Conservation (phyloP, 1,284 basidiomycete genomes). For the Waitea zeae region DNA sequence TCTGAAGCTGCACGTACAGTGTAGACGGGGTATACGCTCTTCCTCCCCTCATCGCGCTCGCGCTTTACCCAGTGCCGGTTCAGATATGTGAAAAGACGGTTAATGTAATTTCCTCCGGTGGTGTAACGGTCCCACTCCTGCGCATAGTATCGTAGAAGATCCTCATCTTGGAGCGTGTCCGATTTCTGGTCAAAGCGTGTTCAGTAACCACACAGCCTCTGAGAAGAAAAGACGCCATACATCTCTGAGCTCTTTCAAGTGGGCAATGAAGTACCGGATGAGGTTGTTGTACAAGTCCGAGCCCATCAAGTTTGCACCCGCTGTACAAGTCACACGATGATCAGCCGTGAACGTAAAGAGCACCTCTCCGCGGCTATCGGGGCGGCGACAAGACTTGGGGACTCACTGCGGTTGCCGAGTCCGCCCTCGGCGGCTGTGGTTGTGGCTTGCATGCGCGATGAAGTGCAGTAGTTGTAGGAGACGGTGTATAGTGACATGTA, state of each 20-base stretch:
- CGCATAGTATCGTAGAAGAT: conserved; percentile 83
- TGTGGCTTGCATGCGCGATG: conserved; percentile 53
- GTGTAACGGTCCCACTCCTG: conserved; percentile 94
- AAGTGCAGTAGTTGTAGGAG: conserved; percentile 94
- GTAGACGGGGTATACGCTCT: conserved; percentile 90
- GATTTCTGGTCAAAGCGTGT: conserved; percentile 36
- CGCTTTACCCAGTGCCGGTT: conserved; percentile 99
- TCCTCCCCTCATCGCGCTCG: conserved; percentile 94
- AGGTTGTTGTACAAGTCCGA: conserved; percentile 89
- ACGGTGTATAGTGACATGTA: conserved; percentile 91
- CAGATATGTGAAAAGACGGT: conserved; percentile 90
- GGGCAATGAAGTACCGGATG: conserved; percentile 68
- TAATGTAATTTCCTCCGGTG: conserved; percentile 90
- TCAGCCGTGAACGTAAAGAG: no score
- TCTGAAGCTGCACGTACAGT: conserved; percentile 45
- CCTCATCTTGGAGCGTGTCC: conserved; percentile 71
- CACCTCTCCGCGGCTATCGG: no score
- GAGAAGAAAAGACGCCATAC: conserved; percentile 14
- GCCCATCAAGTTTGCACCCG: conserved; percentile 89
- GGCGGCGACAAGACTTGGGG: no score
- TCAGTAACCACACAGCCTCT: conserved; percentile 5
- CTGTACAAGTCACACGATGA: conserved; percentile 19
- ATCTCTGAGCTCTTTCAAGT: conserved; percentile 54
- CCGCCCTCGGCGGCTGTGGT: conserved; percentile 28
- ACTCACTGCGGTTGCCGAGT: conserved; percentile 41